Evolutionary conservation across 2,329 filamentous ascomycete genomes (phyloP), one percentile per base, ranked within the genome.

Genomic region (Knufia petricola): DNA sequence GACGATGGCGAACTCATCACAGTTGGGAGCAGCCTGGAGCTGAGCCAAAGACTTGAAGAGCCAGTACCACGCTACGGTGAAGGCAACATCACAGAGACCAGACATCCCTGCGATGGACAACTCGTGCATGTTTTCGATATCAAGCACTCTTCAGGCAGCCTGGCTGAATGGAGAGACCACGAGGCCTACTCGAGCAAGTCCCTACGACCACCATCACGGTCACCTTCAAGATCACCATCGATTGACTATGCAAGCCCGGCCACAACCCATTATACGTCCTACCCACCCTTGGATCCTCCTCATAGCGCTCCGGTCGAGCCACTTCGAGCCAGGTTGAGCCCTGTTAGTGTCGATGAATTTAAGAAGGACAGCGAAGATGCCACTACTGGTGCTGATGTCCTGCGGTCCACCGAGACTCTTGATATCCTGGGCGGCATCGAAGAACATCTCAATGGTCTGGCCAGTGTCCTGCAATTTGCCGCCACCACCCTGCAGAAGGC

Each of bases 81-180:
- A n/a, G 17, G 9, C 3, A 13, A 41, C 13, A 7, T 42, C n/a
- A 13, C n/a, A 10, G 38, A 48, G 26, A 43, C 24, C 3, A 49
- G 37, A 21, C 42, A 52, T 20, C 47, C 52, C 17, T 40, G 52
- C 23, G 54, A 60, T 23, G 50, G 55, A 10, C 55, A 50, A 21
- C 59, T 63, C 17, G 67, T 71, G 60, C 70, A 73, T 56, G 59
- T 70, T 39, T 73, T 73, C 55, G 69, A 72, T 53, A 69, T 72
- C 48, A 47, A 51, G 32, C 49, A 53, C 15, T 52, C 52, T 7
- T 30, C 26, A 15, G 46, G 43, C 9, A 56, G 46, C 48, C 24
- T 59, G 48, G 46, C 50, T 36, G 49, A 54, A 23, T 59, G 56
- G 56, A 53, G 54, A 43, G 51, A 57, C 3, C 52, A 57, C 40